Base-by-base conservation (phyloP, 495 filamentous ascomycete genomes). In the Neurospora sp. region DNA sequence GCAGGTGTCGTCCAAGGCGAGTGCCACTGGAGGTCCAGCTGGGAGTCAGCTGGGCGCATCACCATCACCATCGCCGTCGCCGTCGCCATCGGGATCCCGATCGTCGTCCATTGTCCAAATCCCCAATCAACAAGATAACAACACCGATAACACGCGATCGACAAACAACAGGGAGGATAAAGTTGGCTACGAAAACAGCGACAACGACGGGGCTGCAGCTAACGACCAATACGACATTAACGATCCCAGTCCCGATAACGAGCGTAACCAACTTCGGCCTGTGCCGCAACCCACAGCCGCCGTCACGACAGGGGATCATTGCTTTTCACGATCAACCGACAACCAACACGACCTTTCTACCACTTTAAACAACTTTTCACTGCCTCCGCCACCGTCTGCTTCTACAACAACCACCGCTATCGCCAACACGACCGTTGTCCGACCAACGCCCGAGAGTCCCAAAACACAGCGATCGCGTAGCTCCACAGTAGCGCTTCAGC, bases 381-480 rank as follows among this genome's bases (percentile, higher is more conserved):
- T 46, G 37, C 62, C 46, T 71, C 49, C 71, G 39, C 44, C 40
- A 27, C 54, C 42, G 20, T 40, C 39, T 31, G 60, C 35, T 40
- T 5, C 72, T 37, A n/a, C 70, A 18, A 39, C 70, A 20, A 35
- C 35, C 0, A 35, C 75, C n/a, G 49, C 66, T 4, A 39, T 35
- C 35, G 70, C 76, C 42, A 23, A 73, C 20, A 75, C 77, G 16
- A 73, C 74, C 18, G 6, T 78, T 49, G 40, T 75, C 72, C 79
- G 79, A 72, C 76, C 79, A 41, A 75, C 74, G 37, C 78, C 73
- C 20, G 70, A 35, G 4, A 35, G 49, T 70, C 73, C 27, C 75
- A 75, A 39, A 75, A 77, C 5, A 81, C 78, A 27, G 46, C 75
- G 40, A 76, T 80, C 39, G 74, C 75, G 11, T 14, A 74, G 73